Conservation (phyloP, 768 basidiomycete genomes). For the Tulasnella sp. region DNA sequence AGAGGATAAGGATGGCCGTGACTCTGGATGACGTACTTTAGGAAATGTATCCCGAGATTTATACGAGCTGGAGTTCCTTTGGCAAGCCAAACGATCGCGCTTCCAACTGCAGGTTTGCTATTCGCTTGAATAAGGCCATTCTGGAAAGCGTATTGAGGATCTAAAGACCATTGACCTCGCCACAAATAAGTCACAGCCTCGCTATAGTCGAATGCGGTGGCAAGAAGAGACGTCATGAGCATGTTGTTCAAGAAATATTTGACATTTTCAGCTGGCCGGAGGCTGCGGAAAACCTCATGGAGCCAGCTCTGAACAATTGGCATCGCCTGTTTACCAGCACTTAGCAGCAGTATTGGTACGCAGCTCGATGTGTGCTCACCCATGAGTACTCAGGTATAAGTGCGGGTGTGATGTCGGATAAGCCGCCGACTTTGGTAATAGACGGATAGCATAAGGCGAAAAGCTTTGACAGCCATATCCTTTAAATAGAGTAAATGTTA, state of each 20-base stretch:
- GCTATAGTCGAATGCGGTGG: constrained; percentile 2
- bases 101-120: neutral
- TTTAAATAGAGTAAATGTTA: neutral
- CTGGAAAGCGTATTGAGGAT: neutral
- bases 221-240: neutral
- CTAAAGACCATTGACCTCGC: neutral
- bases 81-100: neutral
- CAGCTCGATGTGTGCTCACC: neutral
- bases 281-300: constrained; percentile 3
- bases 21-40: neutral
- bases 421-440: neutral
- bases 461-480: neutral
- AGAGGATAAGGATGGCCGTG: neutral
- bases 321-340: neutral
- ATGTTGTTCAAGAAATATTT: neutral
- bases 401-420: neutral
- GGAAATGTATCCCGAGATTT: neutral
- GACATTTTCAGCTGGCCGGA: neutral
- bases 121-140: neutral
- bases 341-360: neutral
- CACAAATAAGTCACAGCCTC: neutral
- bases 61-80: neutral
- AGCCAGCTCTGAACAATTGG: constrained; percentile 13
- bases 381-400: neutral
- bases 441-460: neutral